These are phyloP conservation scores for Parietichytrium sp. DNA, from an alignment of 108 stramenopile species.

Conservation along the genomic window DNA sequence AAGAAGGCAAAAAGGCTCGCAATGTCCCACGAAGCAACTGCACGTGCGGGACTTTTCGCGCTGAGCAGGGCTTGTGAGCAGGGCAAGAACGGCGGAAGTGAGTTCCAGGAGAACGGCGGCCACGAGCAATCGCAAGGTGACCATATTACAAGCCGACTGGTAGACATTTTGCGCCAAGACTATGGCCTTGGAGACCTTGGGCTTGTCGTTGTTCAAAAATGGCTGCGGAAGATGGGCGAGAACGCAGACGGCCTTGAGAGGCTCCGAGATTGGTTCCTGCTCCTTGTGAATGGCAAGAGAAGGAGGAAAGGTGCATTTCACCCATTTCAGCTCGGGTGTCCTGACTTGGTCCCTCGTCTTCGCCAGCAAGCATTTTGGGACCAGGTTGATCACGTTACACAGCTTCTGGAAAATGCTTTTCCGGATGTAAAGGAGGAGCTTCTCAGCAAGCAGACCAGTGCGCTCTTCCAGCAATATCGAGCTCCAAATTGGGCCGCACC, in stretches of 20 bases:
- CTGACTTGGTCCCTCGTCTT: conserved; percentile 35
- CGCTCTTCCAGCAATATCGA: conserved; percentile 54
- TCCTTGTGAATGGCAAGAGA: background rate
- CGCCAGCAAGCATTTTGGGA: conserved; percentile 36
- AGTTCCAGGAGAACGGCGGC: too few relatives aligned
- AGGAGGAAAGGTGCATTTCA: background rate
- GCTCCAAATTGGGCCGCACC: background rate
- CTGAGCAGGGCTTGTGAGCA: too few relatives aligned
- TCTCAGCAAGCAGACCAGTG: background rate
- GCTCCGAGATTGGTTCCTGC: conserved; percentile 37
- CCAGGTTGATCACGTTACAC: background rate
- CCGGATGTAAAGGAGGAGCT: background rate
- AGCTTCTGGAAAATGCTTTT: too few relatives aligned
- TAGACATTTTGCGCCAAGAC: background rate
- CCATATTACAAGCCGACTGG: too few relatives aligned
- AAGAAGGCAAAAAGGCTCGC: too few relatives aligned
- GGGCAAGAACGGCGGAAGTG: too few relatives aligned
- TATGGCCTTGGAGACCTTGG: background rate
- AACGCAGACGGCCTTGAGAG: conserved; percentile 3
- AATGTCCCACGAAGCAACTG: too few relatives aligned
- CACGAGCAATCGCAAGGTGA: too few relatives aligned
- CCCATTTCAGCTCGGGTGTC: conserved; percentile 32
- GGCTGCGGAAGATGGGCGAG: conserved; percentile 10
- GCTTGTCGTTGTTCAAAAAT: conserved; percentile 10
- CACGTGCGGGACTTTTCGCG: too few relatives aligned